These are phyloP conservation scores for Entophlyctis luteolus DNA, from an alignment of 192 early-diverging fungal species.

Conservation along the genomic window DNA sequence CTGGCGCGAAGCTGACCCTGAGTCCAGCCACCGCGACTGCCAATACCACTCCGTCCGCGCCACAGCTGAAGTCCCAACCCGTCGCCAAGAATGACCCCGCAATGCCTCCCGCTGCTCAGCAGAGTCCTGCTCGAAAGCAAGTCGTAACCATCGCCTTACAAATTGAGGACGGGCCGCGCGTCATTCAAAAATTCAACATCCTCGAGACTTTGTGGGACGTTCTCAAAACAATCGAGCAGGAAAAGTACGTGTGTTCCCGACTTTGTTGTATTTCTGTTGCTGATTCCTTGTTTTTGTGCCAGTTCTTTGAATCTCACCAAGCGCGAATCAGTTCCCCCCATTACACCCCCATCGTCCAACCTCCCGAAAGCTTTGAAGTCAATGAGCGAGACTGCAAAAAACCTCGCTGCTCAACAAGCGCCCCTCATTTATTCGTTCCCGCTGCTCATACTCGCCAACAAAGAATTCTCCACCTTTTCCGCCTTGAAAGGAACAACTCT, in stretches of 20 bases:
- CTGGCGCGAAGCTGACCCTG: conserved; percentile 72
- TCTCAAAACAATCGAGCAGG: conserved; percentile 53
- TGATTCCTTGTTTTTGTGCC: no score
- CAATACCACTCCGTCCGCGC: background rate
- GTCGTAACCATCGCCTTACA: conserved; percentile 67
- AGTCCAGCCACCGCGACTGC: conserved; percentile 12
- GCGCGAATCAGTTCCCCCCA: conserved; percentile 10
- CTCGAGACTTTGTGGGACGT: conserved; percentile 70
- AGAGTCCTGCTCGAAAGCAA: background rate
- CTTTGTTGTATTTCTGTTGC: no score
- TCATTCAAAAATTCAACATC: conserved; percentile 59
- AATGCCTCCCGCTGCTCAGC: background rate
- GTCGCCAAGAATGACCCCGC: background rate
- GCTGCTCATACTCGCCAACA: conserved; percentile 59
- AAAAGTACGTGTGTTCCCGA: background rate
- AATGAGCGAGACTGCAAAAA: conserved; percentile 8
- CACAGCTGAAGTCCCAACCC: background rate
- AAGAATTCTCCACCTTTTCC: conserved; percentile 58
- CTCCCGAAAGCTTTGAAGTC: conserved; percentile 13
- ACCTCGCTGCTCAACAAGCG: background rate
- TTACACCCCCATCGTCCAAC: background rate
- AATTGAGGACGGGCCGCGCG: conserved; percentile 62
- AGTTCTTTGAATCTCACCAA: conserved; percentile 56
- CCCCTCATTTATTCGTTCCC: conserved; percentile 54
- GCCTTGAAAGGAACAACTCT: conserved; percentile 66